phyloP scores from a whole-genome alignment of 805 yeast genomes.

The Ogataea siamensis region DNA sequence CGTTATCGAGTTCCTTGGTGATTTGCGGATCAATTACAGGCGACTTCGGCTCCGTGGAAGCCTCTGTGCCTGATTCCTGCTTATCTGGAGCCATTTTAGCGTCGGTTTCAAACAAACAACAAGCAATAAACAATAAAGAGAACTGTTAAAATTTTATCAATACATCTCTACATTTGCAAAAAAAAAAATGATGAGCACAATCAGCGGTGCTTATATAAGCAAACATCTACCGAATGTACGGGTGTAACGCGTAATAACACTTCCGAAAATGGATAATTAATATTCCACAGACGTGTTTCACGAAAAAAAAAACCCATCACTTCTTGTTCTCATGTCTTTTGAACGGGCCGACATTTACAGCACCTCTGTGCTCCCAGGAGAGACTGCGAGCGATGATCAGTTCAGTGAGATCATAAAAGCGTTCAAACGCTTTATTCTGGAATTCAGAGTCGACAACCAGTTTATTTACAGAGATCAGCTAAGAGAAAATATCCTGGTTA shows the following conservation, averaged over 20 bases:
- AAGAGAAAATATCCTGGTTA: constrained; percentile 79
- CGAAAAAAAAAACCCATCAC: constrained; percentile 5
- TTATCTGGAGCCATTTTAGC: constrained; percentile 5
- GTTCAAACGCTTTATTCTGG: constrained; percentile 77
- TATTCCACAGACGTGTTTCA: constrained; percentile 13
- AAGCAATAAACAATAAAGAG: constrained; percentile 9
- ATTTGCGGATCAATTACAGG: constrained; percentile 14
- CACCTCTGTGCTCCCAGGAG: constrained; percentile 87
- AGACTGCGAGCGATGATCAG: constrained; percentile 59
- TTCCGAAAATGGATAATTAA: constrained; percentile 10
- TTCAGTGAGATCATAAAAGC: constrained; percentile 71
- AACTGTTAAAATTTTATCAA: constrained; percentile 9
- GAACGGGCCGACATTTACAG: constrained; percentile 70
- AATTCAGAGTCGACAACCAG: constrained; percentile 78
- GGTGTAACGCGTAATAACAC: constrained; percentile 10
- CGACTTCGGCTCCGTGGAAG: constrained; percentile 5
- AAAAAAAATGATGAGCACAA: too few relatives aligned
- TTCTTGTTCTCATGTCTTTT: constrained; percentile 52
- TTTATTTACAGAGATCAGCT: constrained; percentile 89
- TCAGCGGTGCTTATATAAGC: too few relatives aligned
- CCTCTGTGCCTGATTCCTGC: constrained; percentile 1
- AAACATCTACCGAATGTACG: constrained; percentile 1
- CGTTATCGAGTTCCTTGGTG: constrained; percentile 17
- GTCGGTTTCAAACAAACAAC: not conserved
- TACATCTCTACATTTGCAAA: constrained; percentile 13